Conservation (phyloP, 2,329 filamentous ascomycete genomes). For the Lojkania enalia region DNA sequence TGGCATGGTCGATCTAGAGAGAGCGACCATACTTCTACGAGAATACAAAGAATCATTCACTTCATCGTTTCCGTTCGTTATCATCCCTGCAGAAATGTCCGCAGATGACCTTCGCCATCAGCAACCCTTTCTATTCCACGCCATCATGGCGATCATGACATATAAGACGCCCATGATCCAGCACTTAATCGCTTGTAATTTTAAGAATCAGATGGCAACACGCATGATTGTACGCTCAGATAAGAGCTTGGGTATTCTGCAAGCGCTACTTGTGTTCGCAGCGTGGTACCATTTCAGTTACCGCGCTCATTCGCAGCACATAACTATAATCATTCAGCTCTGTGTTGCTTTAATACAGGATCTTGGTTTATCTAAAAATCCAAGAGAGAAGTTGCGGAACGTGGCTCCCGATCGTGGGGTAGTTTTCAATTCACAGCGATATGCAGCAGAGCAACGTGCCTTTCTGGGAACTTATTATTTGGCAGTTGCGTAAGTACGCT, state of each 20-base stretch:
- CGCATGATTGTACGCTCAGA: conserved; percentile 37
- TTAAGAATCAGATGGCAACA: conserved; percentile 33
- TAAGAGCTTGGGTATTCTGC: conserved; percentile 45
- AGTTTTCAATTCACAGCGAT: conserved; percentile 1
- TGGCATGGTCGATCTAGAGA: conserved; percentile 17
- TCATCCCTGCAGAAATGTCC: conserved; percentile 14
- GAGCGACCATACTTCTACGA: conserved; percentile 16
- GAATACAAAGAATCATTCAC: conserved; percentile 21
- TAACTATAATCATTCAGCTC: conserved; percentile 40
- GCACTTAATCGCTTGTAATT: conserved; percentile 28
- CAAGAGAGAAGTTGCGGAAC: conserved; percentile 10
- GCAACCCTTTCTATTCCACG: conserved; percentile 43
- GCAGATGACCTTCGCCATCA: conserved; percentile 19
- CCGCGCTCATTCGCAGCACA: conserved; percentile 31
- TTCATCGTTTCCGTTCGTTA: conserved; percentile 28
- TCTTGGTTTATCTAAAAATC: conserved; percentile 27
- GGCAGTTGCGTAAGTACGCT: conserved; percentile 17
- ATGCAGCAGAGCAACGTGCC: conserved; percentile 21
- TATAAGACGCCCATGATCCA: conserved; percentile 28
- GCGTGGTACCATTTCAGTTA: conserved; percentile 45
- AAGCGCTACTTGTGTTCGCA: conserved; percentile 44
- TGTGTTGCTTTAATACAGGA: conserved; percentile 44
- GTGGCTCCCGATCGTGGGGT: background rate
- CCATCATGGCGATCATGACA: conserved; percentile 34
- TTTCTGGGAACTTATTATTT: conserved; percentile 27